Evolutionary conservation across 2,329 filamentous ascomycete species (phyloP), one percentile per base, ranked within the genome.

Genomic region (Monosporascus sp.): DNA sequence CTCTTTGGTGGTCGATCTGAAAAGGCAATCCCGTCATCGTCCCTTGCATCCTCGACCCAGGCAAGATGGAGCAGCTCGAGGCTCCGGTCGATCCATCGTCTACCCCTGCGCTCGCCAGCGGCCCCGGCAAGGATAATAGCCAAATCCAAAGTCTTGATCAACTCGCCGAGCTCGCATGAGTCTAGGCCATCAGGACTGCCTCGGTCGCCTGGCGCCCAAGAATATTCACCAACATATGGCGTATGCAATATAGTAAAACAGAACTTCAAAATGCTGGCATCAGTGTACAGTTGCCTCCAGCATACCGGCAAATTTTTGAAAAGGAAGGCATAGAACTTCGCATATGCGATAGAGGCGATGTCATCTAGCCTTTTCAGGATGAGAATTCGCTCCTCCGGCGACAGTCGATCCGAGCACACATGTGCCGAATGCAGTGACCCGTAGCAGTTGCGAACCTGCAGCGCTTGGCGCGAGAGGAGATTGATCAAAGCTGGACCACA

Each of bases 111-210:
- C 31, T 67, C 58, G 0, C 79, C 76, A 1, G 82, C 82, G 0
- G 81, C 87, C 1, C 88, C 89, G 0, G 89, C 83, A 51, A 91
- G 80, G 46, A 96, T 90, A 45, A 95, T 71, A 0, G 88, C 86
- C 68, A 85, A 84, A 63, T 97, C 92, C 2, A 97, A 77, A 1
- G 79, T 72, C 51, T 79, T 77, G 36, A 96, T 80, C 2, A 88
- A 75, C 2, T 76, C 68, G 36, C 82, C 76, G 4, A 91, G 65
- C 70, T 36, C 61, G 58, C 7, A 26, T 19, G 40, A 6, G 27
- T 34, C 14, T 54, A 38, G 20, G 55, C 22, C 44, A 52, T 44
- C 45, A 19, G 43, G 20, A 7, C 34, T 46, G 40, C 36, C 40
- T 56, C 49, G 27, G 62, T 60, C 7, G 59, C 59, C 55, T 11